These are phyloP conservation scores for Penicillium nucicola DNA, from an alignment of 495 filamentous ascomycete species.

Conservation along the genomic window DNA sequence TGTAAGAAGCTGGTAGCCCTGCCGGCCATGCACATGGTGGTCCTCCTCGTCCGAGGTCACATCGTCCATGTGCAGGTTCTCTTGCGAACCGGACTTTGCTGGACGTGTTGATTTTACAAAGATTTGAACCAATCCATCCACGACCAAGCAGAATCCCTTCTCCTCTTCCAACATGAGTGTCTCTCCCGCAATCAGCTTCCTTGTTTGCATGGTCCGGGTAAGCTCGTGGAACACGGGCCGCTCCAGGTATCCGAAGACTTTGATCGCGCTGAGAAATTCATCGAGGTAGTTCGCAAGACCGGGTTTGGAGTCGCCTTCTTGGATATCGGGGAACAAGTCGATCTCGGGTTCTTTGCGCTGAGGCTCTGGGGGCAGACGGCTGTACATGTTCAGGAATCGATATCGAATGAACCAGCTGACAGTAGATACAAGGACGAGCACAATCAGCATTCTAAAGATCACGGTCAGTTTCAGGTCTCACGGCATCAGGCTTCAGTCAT, in stretches of 20 bases:
- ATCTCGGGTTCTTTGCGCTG: conserved; percentile 94
- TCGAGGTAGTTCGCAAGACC: conserved; percentile 93
- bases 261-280: conserved; percentile 98
- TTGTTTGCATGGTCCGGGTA: conserved; percentile 95
- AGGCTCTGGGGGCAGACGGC: conserved; percentile 85
- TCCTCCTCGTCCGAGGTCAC: conserved; percentile 66
- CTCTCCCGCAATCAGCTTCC: conserved; percentile 93
- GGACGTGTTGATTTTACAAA: conserved; percentile 89
- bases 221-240: conserved; percentile 96
- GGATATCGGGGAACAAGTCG: conserved; percentile 89
- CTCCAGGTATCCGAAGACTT: conserved; percentile 97
- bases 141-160: conserved; percentile 95
- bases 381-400: conserved; percentile 92
- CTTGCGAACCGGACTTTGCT: conserved; percentile 30
- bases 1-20: conserved; percentile 88
- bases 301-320: conserved; percentile 85
- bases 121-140: conserved; percentile 95
- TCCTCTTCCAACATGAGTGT: conserved; percentile 94
- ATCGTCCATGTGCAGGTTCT: conserved; percentile 19
- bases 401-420: conserved; percentile 93
- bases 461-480: conserved; percentile 1
- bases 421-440: conserved; percentile 70
- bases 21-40: conserved; percentile 54
- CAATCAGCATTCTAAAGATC: conserved; percentile 66
- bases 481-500: neutral